Base-by-base conservation (phyloP, 192 early-diverging fungal species). In the Pilaira anomala region DNA sequence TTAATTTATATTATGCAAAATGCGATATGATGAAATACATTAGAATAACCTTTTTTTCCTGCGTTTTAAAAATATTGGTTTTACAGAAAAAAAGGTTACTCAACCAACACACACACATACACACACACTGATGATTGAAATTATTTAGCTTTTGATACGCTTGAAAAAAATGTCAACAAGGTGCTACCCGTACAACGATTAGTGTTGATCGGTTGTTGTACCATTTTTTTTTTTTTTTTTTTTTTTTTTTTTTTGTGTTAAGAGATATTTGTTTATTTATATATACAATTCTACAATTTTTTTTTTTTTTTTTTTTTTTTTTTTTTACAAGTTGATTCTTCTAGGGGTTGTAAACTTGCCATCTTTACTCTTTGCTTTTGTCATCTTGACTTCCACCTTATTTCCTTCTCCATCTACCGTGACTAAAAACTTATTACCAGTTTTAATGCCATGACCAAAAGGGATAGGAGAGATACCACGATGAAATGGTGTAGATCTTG, bases 381-480 rank as follows among this genome's bases (percentile, higher is more conserved):
- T 73, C 71, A 73, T 73, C 21, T 59, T 63, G 6, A 73, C 66
- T 48, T 73, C 60, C 1, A 73, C 59, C 46, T 49, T 39, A n/a
- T 67, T 73, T 11, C 71, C 71, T 46, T 60, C 45, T 22, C 55
- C 65, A 67, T 73, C 71, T 2, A 68, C 66, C 4, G 71, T 67
- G 45, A 73, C 66, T 5, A 73, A 48, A 28, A 73, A 73, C 41
- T 62, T 62, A 51, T 73, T 73, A 18, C 71, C 71, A 19, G 66
- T 54, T 60, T 73, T 73, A 44, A 73, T 58, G 28, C 71, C 71
- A 19, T 53, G 67, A 7, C 48, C 56, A 53, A 21, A 53, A 5
- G 48, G 40, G 25, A 58, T 18, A 19, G 53, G 51, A 4, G 57
- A 62, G 4, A 36, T 39, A 18, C 59, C 60, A 39, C 60, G 60